Evolutionary conservation across 2,329 filamentous ascomycete species (phyloP), one percentile per base, ranked within the genome.

Genomic region (Diaporthe sp.): DNA sequence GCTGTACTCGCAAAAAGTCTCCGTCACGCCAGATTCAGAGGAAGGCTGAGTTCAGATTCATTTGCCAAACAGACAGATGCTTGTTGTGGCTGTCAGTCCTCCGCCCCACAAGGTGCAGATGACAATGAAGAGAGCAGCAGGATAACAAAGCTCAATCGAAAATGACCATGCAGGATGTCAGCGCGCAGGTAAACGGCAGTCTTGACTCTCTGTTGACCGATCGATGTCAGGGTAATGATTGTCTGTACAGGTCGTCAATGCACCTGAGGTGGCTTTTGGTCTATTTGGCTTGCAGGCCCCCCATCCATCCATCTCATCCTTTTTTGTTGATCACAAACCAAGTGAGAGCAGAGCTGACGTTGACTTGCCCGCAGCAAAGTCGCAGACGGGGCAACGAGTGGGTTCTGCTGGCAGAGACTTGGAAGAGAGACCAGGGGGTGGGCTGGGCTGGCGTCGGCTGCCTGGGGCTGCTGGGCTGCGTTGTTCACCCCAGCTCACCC

Each of bases 321-420:
- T 42, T 42, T 28, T 70, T 70, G 65, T 42, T 44, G 44, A 62
- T 72, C 57, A 31, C 44, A 51, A 58, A 53, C 37, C 58, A n/a
- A 13, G 25, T 22, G 46, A 46, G 31, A 42, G 46, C 46, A 65
- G 58, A 42, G 71, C 49, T 73, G 46, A 73, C 71, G 71, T 65
- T 65, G 58, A 65, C 71, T 34, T 65, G 57, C 57, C 28, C 58
- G 34, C 71, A 73, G 71, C 46, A 71, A 19, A 57, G 34, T 58
- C 65, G 71, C 46, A 71, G 25, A 57, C 53, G 51, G 68, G 68
- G 53, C 68, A 53, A 55, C 49, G 49, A 58, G 68, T 71, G 68
- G 68, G 53, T 44, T 71, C 55, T 71, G 12, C 22, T 53, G 6
- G 44, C 68, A 58, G 53, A 71, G 53, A 71, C 55, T 57, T 44